Base-by-base conservation (phyloP, 2,329 filamentous ascomycete genomes). In the Zymoseptoria passerinii region DNA sequence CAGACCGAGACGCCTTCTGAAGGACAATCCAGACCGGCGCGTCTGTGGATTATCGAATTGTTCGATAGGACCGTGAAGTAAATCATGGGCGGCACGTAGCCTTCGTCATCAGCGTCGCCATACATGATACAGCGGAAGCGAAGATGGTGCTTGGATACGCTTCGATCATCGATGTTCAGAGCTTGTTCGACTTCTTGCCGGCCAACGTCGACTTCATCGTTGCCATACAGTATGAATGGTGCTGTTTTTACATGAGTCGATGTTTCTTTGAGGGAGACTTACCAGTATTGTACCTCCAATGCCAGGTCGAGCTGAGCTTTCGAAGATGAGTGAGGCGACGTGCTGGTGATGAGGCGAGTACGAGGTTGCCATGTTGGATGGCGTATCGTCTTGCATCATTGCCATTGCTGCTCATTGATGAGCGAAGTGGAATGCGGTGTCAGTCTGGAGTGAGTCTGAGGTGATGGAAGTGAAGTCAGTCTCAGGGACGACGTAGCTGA, bases 61-160 rank as follows among this genome's bases (percentile, higher is more conserved):
- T 68, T 69, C 0, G 78, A 81, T 2, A 78, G 53, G 55, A 78
- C 74, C 48, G 76, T 72, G 13, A 72, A 73, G 62, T 80, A 81
- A 2, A 81, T 72, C 56, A 80, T 72, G 4, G 78, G 77, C 2
- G 73, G 66, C 9, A 78, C 71, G 1, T 63, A 60, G 9, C 69
- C 62, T 23, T 67, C 57, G 13, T 67, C 65, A 27, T 72, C 66
- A 16, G 35, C n/a, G 56, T 75, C 70, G 35, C 77, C 77, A 58
- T 76, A 80, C 1, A 77, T 56, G 52, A 80, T 72, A 63, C 76
- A 78, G 61, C 77, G 76, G 50, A 80, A 68, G 20, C 71, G 72
- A 16, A 80, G 62, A 68, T 80, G 78, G 55, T 72, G 70, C 35
- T 73, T 75, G 16, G 78, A 80, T 18, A 80, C 74, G 40, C 68